These are phyloP conservation scores for Alternaria arbusti DNA, from an alignment of 2,329 filamentous ascomycete genomes.

Conservation along the genomic window DNA sequence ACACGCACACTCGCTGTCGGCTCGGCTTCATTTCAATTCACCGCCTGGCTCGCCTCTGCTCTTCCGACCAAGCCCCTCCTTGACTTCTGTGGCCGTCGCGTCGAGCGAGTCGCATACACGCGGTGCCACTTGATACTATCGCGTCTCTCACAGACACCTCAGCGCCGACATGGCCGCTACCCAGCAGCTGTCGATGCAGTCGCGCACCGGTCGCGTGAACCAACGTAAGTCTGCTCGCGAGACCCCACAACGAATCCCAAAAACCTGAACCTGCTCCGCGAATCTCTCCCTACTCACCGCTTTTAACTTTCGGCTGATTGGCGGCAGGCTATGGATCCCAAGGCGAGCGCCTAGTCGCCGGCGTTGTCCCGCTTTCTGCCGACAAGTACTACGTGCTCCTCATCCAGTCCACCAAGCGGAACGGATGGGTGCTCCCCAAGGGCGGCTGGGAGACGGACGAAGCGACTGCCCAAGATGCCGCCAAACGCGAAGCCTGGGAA, in stretches of 20 bases:
- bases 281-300: constrained; percentile 7
- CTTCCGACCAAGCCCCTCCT: constrained; percentile 20
- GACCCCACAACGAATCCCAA: constrained; percentile 7
- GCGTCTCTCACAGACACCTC: constrained; percentile 13
- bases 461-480: constrained; percentile 81
- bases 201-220: constrained; percentile 76
- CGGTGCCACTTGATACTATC: constrained; percentile 2
- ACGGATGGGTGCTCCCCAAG: constrained; percentile 96
- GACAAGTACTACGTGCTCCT: constrained; percentile 90
- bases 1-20: constrained; percentile 22
- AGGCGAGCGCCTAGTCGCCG: constrained; percentile 93
- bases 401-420: constrained; percentile 89
- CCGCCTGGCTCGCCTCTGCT: constrained; percentile 29
- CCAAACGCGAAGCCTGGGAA: constrained; percentile 92
- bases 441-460: constrained; percentile 98
- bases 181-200: constrained; percentile 62
- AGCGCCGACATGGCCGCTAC: constrained; percentile 52
- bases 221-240: constrained; percentile 70
- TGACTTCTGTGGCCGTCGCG: constrained; percentile 7
- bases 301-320: constrained; percentile 18
- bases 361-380: constrained; percentile 85
- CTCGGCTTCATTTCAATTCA: constrained; percentile 36
- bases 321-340: constrained; percentile 83
- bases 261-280: constrained; percentile 11
- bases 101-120: constrained; percentile 21